Conservation (phyloP, 495 filamentous ascomycete species). For the Lasiosphaeria miniovina region DNA sequence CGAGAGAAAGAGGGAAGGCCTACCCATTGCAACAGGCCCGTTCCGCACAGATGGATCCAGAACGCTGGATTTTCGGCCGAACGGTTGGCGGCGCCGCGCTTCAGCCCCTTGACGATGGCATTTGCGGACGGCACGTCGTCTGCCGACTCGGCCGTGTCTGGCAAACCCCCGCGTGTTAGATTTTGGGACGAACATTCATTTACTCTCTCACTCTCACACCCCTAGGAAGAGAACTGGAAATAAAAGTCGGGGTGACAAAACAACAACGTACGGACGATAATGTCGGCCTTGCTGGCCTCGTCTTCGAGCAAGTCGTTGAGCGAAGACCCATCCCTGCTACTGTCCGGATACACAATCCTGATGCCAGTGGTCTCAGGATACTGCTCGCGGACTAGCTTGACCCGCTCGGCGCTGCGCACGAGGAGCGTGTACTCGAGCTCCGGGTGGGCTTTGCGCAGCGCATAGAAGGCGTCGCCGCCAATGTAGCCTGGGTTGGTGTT, state of each 20-base stretch:
- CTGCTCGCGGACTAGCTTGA: constrained; percentile 53
- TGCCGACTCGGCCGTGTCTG: constrained; percentile 48
- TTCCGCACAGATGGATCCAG: constrained; percentile 49
- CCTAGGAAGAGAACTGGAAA: too few relatives aligned
- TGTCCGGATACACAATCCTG: constrained; percentile 45
- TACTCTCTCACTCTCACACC: neutral
- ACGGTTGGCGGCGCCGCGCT: constrained; percentile 38
- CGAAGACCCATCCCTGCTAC: constrained; percentile 52
- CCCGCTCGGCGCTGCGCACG: constrained; percentile 66
- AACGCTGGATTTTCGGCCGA: constrained; percentile 45
- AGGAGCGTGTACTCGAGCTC: constrained; percentile 66
- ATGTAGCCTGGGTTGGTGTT: constrained; percentile 58
- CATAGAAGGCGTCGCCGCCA: constrained; percentile 67
- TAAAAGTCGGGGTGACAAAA: neutral
- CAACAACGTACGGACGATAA: constrained; percentile 57
- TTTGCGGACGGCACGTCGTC: constrained; percentile 40
- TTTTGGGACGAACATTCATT: neutral
- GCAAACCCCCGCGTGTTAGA: neutral
- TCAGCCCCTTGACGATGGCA: constrained; percentile 43
- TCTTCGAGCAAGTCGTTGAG: constrained; percentile 55
- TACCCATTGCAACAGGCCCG: constrained; percentile 43
- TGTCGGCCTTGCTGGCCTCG: constrained; percentile 56
- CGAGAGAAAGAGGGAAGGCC: neutral
- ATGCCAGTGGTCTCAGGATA: constrained; percentile 49
- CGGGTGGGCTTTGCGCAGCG: constrained; percentile 58